These are phyloP conservation scores for Myxozyma udenii DNA, from an alignment of 805 yeast species.

Conservation along the genomic window DNA sequence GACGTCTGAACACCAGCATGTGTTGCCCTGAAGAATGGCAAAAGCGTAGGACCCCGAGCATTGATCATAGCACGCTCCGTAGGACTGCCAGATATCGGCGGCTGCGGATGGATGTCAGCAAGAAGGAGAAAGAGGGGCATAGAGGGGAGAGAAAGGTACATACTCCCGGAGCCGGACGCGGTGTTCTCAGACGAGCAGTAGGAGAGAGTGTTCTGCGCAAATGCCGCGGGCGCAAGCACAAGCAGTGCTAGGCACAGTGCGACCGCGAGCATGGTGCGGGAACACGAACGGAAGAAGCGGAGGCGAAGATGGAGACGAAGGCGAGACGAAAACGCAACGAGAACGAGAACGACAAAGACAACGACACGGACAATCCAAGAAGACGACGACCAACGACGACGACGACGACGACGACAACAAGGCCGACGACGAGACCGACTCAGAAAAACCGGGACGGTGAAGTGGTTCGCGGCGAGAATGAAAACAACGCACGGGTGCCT, in stretches of 20 bases:
- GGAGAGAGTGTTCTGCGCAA: conserved; percentile 27
- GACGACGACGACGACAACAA: background rate
- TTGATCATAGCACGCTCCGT: conserved; percentile 51
- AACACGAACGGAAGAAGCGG: background rate
- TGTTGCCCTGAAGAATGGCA: conserved; percentile 51
- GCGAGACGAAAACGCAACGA: no score
- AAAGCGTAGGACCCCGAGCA: conserved; percentile 49
- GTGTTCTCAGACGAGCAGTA: conserved; percentile 46
- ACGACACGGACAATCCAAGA: background rate
- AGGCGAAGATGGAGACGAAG: background rate
- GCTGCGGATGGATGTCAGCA: conserved; percentile 1
- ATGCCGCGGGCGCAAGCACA: background rate
- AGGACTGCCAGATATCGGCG: conserved; percentile 40
- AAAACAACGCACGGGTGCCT: background rate
- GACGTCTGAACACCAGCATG: conserved; percentile 62
- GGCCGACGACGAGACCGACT: background rate
- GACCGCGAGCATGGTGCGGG: background rate
- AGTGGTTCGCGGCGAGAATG: background rate
- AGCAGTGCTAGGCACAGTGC: background rate
- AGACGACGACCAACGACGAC: background rate
- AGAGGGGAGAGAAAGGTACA: conserved; percentile 2
- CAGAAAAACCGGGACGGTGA: background rate
- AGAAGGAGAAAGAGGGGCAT: background rate
- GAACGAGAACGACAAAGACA: background rate
- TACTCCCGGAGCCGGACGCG: conserved; percentile 34